Percentiles rank a stretch among this genome's conserved stretches.
Evolutionary conservation across 202 grass and related monocot genomes (phyloP).

Genomic region (Hordeum pubiflorum): DNA sequence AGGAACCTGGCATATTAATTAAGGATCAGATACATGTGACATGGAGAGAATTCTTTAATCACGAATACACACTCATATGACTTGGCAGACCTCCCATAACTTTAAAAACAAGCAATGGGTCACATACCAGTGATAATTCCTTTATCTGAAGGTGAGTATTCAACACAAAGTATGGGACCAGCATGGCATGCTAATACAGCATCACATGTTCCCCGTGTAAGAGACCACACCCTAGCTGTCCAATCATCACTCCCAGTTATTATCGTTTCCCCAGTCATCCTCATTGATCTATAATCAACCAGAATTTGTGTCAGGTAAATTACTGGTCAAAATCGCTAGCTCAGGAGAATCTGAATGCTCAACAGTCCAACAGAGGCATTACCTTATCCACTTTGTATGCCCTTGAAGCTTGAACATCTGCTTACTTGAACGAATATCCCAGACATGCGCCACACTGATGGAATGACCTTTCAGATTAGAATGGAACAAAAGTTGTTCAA

Average conservation of each 20-base stretch:
- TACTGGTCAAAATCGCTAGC: background rate
- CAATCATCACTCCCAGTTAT: slow-evolving; percentile 99
- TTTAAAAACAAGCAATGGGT: slow-evolving; percentile 17
- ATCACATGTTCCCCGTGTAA: slow-evolving; percentile 79
- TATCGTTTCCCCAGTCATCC: slow-evolving; percentile 83
- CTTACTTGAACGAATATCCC: slow-evolving; percentile 91
- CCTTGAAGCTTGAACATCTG: slow-evolving; percentile 96
- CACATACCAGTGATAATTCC: slow-evolving; percentile 90
- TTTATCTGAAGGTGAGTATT: slow-evolving; percentile 94
- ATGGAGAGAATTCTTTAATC: slow-evolving; percentile 3
- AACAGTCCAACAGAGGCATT: slow-evolving; percentile 27
- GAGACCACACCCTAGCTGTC: slow-evolving; percentile 97
- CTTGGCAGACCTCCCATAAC: background rate
- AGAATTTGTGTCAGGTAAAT: slow-evolving; percentile 22
- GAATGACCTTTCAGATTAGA: slow-evolving; percentile 27
- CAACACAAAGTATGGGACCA: slow-evolving; percentile 83
- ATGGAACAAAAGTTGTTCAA: slow-evolving; percentile 14
- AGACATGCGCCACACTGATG: slow-evolving; percentile 80
- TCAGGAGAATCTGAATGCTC: background rate
- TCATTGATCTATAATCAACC: slow-evolving; percentile 65
- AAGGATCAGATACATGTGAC: slow-evolving; percentile 17
- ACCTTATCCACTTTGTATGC: slow-evolving; percentile 98
- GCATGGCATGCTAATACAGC: slow-evolving; percentile 93
- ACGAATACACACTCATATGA: background rate
- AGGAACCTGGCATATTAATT: slow-evolving; percentile 62